Base-by-base conservation (phyloP, 352 stramenopile species). In the Pythium pectinolyticum region DNA sequence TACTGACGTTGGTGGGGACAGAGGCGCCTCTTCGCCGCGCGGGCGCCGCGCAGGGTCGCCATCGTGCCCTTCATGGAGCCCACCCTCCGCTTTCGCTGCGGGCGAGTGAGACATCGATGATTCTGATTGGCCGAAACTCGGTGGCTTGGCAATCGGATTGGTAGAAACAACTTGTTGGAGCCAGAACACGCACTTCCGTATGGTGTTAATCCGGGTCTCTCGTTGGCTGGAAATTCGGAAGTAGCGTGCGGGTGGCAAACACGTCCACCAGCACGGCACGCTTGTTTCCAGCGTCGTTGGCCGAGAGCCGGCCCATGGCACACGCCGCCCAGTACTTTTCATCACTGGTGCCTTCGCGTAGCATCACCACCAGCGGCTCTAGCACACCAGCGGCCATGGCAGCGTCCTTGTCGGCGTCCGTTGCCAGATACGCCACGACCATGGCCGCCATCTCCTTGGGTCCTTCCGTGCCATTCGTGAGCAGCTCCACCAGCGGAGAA, bases 161-260 rank as follows among this genome's bases (percentile, higher is more conserved):
- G 41, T 28, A 28, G 41, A 49, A 49, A 49, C 7, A 20, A 49
- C 19, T 6, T 17, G 24, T 25, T 11, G 5, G 11, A 6, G 27
- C 41, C 41, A 6, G 27, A 49, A 49, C 41, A 25, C 2, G 3
- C 41, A 49, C 41, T 49, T 49, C 20, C 41, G 41, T 28, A 28
- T 49, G 41, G 41, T 49, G 41, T 49, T 49, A 30, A 28, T 9
- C 6, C 24, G 15, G 41, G 20, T 49, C 20, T 49, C 3, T 15
- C 17, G 20, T 49, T 49, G 41, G 24, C n/a, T 49, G 41, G 41
- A 49, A 25, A 49, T 25, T 49, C 24, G 41, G 20, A 49, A 49
- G 41, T 49, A n/a, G n/a, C n/a, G n/a, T n/a, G n/a, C n/a, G n/a
- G n/a, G n/a, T n/a, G 8, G 40, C 40, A 22, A 28, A 47, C 11